Evolutionary conservation across 2,329 filamentous ascomycete species (phyloP).

Genomic region (Hymenoscyphus albidus): DNA sequence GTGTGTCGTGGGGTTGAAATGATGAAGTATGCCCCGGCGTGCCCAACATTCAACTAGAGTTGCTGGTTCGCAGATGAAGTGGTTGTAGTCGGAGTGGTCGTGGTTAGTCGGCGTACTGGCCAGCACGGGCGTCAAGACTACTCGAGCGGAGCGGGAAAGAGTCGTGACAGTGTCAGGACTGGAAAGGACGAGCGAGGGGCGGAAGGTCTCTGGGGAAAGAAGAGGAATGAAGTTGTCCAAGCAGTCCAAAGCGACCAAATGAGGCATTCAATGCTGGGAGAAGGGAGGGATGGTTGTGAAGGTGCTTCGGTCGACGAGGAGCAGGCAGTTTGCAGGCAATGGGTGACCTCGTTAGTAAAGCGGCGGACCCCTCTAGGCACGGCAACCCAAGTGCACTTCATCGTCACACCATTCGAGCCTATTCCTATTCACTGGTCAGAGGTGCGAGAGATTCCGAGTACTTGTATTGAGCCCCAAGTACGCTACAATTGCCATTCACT

Average conservation of each 20-base stretch:
- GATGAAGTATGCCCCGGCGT: not conserved
- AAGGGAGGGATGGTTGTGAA: not conserved
- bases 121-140: not conserved
- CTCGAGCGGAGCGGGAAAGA: not conserved
- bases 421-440: no score
- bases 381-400: no score
- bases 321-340: not conserved
- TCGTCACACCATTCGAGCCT: no score
- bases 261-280: not conserved
- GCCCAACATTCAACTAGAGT: not conserved
- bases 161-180: not conserved
- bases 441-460: no score
- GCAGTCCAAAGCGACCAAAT: not conserved
- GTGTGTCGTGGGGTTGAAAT: not conserved
- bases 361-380: not conserved
- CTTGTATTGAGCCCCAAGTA: no score
- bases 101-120: not conserved
- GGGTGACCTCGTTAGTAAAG: not conserved
- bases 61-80: not conserved
- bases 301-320: not conserved
- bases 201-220: not conserved
- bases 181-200: not conserved
- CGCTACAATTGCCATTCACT: no score
- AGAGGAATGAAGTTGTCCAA: not conserved
- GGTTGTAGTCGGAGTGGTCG: not conserved